phyloP scores from a whole-genome alignment of 768 basidiomycete genomes.

The Goffeauzyma gilvescens region DNA sequence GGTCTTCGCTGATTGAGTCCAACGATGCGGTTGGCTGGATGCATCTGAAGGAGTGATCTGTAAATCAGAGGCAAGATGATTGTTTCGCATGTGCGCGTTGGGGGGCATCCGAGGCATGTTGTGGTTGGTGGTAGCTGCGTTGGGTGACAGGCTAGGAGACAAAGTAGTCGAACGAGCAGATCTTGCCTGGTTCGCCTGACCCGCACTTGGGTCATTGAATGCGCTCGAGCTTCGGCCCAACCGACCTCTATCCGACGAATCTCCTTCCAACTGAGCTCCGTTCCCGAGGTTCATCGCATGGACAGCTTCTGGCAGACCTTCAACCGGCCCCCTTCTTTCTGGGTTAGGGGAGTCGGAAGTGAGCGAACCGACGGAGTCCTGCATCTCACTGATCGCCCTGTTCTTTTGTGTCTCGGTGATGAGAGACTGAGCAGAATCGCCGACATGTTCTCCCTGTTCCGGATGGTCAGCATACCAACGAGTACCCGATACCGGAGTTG shows the following conservation, averaged over 20 bases:
- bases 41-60: conserved; percentile 27
- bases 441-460: conserved; percentile 6
- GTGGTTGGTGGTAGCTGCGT: not conserved
- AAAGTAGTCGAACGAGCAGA: not conserved
- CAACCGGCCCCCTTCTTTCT: no score
- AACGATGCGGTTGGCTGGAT: not conserved
- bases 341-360: no score
- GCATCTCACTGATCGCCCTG: no score
- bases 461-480: conserved; percentile 6
- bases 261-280: no score
- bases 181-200: not conserved
- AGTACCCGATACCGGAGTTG: no score
- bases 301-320: no score
- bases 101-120: not conserved
- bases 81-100: conserved; percentile 8
- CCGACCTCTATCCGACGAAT: no score
- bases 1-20: conserved; percentile 11
- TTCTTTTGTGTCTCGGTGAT: not conserved
- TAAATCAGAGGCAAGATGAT: conserved; percentile 20
- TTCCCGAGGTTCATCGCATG: no score
- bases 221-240: no score
- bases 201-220: no score
- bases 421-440: not conserved
- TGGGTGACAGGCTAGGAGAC: not conserved
- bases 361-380: no score